These are phyloP conservation scores for Hibiscus trionum DNA, from an alignment of 345 rosid species.

Conservation along the genomic window DNA sequence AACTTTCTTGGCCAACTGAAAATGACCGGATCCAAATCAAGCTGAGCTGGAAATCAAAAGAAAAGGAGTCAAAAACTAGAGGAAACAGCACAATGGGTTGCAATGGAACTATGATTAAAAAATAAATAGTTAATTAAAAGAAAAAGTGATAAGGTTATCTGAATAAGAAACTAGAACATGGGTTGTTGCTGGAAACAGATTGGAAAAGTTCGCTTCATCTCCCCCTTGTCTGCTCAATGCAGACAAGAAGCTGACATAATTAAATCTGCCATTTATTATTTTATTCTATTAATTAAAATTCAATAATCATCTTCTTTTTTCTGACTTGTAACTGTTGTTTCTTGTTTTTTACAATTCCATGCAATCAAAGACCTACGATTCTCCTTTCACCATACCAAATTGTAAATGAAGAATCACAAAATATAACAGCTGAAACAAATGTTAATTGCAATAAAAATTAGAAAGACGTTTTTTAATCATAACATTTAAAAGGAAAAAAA, in stretches of 20 bases:
- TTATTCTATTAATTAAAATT: background rate
- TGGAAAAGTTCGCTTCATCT: slow-evolving; percentile 27
- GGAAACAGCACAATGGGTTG: background rate
- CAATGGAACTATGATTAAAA: background rate
- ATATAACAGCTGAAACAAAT: background rate
- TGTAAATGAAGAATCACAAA: too few species aligned
- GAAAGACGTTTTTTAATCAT: background rate
- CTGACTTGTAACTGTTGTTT: background rate
- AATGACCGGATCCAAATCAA: slow-evolving; percentile 27
- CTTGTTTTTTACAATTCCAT: background rate
- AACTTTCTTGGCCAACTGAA: background rate
- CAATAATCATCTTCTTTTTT: background rate
- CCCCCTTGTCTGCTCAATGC: background rate
- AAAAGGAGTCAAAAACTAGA: background rate
- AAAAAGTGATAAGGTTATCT: slow-evolving; percentile 30
- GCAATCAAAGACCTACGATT: background rate
- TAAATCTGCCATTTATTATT: slow-evolving; percentile 9
- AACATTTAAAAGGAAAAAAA: background rate
- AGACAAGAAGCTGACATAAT: slow-evolving; percentile 23
- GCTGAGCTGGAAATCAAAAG: slow-evolving; percentile 4
- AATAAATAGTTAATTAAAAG: background rate
- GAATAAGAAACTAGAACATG: slow-evolving; percentile 39
- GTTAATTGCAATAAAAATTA: too few species aligned
- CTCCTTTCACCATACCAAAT: background rate
- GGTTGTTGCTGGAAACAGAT: slow-evolving; percentile 44